Percentiles rank a stretch among this genome's conserved stretches.
These are phyloP conservation scores for Paramarasmius palmivorus DNA, from an alignment of 1,284 basidiomycete genomes.

Conservation along the genomic window DNA sequence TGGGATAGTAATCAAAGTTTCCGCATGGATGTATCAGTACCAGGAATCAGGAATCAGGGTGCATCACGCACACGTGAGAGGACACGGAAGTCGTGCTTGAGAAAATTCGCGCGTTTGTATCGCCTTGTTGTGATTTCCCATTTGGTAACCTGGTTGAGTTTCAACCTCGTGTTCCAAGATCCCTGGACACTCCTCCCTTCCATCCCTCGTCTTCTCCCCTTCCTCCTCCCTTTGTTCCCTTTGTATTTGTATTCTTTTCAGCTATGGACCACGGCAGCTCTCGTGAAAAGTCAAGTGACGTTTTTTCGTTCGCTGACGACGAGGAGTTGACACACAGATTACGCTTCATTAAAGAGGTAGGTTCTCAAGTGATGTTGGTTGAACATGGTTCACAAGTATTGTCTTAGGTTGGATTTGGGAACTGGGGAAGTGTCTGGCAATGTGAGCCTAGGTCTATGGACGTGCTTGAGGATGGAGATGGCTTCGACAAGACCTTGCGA, in stretches of 20 bases:
- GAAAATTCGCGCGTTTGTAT: neutral
- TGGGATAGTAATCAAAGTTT: too few species aligned
- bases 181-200: neutral
- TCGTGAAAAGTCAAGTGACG: slow-evolving; percentile 33
- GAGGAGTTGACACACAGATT: slow-evolving; percentile 44
- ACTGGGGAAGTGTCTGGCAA: slow-evolving; percentile 86
- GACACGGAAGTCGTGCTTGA: neutral
- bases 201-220: slow-evolving; percentile 2
- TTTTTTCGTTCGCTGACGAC: slow-evolving; percentile 44
- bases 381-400: slow-evolving; percentile 9
- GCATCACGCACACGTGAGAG: neutral
- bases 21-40: too few species aligned
- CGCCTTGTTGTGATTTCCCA: slow-evolving; percentile 1
- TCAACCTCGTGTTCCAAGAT: slow-evolving; percentile 2
- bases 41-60: too few species aligned
- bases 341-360: slow-evolving; percentile 75
- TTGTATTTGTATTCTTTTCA: slow-evolving; percentile 8
- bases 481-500: slow-evolving; percentile 36
- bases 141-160: slow-evolving; percentile 1
- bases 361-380: slow-evolving; percentile 17
- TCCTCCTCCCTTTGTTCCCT: slow-evolving; percentile 9
- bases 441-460: slow-evolving; percentile 59
- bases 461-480: slow-evolving; percentile 32
- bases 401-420: slow-evolving; percentile 77
- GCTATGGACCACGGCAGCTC: slow-evolving; percentile 14